Evolutionary conservation across 306 rosid species (phyloP), one percentile per base, ranked within the genome.

Genomic region (Cicer judaicum): DNA sequence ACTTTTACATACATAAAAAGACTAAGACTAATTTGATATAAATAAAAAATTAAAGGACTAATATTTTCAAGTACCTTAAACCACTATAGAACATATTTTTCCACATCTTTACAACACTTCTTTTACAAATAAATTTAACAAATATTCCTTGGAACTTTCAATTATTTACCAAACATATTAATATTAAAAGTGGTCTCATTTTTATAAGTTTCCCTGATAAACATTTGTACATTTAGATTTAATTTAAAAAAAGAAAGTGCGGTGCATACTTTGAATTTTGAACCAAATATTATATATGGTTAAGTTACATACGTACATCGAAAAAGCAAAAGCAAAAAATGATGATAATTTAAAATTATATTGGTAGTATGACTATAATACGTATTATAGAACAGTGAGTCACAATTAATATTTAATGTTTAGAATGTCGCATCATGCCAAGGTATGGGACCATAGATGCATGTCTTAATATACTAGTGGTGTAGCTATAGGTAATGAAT

Each of bases 341-440:
- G 5, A 11, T 11, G 8, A 56, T 13, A 5, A 38, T 77, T 34
- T 56, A 56, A 67, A 56, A 57, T 36, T 54, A 1, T 24, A 14
- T 42, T 11, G 38, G 43, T 16, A 18, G 34, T 39, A 57, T 38
- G 19, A 18, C 19, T 18, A 18, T 18, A 61, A 56, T 57, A 34
- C 0, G 10, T 60, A 60, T 36, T 60, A 40, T 11, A 40, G 64
- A 14, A 64, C 39, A 63, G 29, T 4, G 53, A 67, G 70, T 38
- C 2, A 38, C 1, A 56, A 13, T 24, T 2, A 24, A 68, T 68
- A 68, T 65, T 57, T 61, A 41, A 49, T 50, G 40, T 68, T 48
- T 52, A 24, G 72, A 74, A 80, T 42, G 80, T 80, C 14, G 61
- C 76, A 49, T 74, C 80, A 74, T 74, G 79, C 10, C 2, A 29